Evolutionary conservation across 176 grass and related monocot species (phyloP), one percentile per base, ranked within the genome.

Genomic region (Bothriochloa decipiens): DNA sequence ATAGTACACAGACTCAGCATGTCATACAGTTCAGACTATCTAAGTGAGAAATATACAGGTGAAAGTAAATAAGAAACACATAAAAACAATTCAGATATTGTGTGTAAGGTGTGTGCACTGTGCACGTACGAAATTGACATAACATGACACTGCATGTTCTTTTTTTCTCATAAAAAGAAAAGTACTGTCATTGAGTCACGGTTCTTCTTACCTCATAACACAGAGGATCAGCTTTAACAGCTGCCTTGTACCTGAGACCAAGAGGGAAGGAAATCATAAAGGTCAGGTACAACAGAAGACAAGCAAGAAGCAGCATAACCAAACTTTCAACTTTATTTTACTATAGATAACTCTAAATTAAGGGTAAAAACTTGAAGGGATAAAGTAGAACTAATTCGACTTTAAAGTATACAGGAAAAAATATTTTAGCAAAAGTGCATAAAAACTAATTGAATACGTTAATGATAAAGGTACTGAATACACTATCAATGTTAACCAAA

Each of bases 191-290:
- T 61, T 49, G 46, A 67, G 14, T 46, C 55, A 76, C 22, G 40
- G 70, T 79, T 61, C 68, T 66, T 76, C 85, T 83, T 83, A 98
- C 96, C 96, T 98, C 96, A 67, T 93, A 98, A 85, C 96, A 98
- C 67, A 98, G 80, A 7, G 96, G 93, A 86, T 98, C 96, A 70
- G 88, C 93, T 84, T 92, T 98, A 82, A 95, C 83, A 81, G 96
- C 96, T 32, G 96, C 96, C 78, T 95, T 95, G 85, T 95, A 98
- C 96, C 96, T 98, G 75, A 77, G 63, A 86, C 76, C 81, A 46
- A 39, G 81, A 84, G 2, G 72, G 43, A 69, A 74, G 3, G 60
- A 88, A 73, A n/a, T 65, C 57, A 78, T 65, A 52, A 72, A 72
- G 35, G 42, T 28, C 14, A 18, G 22, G 3, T 57, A 52, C 28